Base-by-base conservation (phyloP, 495 filamentous ascomycete genomes). In the Barbatosphaeria neglecta region DNA sequence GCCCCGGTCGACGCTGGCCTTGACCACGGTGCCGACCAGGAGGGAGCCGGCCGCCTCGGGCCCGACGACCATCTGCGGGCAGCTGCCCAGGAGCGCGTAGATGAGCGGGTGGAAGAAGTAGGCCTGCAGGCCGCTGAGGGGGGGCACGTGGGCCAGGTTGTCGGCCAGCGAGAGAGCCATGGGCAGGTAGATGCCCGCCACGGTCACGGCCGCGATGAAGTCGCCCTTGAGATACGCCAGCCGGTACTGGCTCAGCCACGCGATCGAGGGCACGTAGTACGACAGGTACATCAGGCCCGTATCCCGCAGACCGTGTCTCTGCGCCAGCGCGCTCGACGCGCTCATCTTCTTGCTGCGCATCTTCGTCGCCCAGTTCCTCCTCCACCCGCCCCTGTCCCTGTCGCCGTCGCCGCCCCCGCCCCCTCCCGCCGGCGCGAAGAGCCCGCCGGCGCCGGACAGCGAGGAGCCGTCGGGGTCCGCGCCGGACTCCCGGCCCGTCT, bases 171-270 rank as follows among this genome's bases (percentile, higher is more conserved):
- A 96, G 22, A 99, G 76, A 0, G 90, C 82, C 90, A 99, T 96
- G 22, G 92, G 92, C 31, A 99, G 86, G 57, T 99, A 99, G 68
- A 99, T 89, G 13, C 89, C 95, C 1, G 90, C 87, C 65, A 99
- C 82, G 2, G 92, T 96, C 44, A 97, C 61, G 39, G 85, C 78
- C 11, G 92, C 89, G 9, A 89, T 71, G 24, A 96, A 69, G 66
- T 99, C 92, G 24, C 93, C 92, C 52, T 82, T 75, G 22, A 97
- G 62, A 60, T 82, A 94, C 5, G 76, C 75, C 79, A 76, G 84
- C 49, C 66, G 77, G 58, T 99, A 99, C 59, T 93, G 82, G 33
- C 67, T 67, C 25, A 92, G 80, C 92, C 92, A 99, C 46, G 82
- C 84, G 49, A 94, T 66, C 44, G 88, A 84, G 1, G 93, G 92